Evolutionary conservation across 2,329 filamentous ascomycete genomes (phyloP).

Genomic region (Fusarium sp.): DNA sequence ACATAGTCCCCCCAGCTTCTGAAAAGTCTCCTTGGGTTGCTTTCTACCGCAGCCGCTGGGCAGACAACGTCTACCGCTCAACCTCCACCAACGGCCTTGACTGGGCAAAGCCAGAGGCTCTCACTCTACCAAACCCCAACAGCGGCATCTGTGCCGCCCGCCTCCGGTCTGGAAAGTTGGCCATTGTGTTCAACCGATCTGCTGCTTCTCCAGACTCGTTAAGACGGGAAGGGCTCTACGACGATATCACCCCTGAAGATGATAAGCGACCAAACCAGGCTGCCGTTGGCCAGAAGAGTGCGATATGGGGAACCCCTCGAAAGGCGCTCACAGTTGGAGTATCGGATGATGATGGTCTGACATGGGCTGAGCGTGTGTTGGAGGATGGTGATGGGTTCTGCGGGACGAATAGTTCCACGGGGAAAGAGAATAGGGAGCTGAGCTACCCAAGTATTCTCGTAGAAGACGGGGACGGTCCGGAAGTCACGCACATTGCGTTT

Average conservation of each 20-base stretch:
- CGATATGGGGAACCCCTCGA: conserved; percentile 57
- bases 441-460: conserved; percentile 57
- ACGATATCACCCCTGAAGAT: conserved; percentile 56
- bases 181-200: conserved; percentile 56
- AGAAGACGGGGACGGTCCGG: conserved; percentile 26
- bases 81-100: conserved; percentile 53
- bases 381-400: conserved; percentile 60
- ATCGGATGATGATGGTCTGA: conserved; percentile 50
- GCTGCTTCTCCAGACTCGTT: conserved; percentile 46
- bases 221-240: conserved; percentile 55
- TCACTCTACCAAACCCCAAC: conserved; percentile 56
- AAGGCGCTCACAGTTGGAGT: conserved; percentile 50
- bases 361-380: conserved; percentile 53
- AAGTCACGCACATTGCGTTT: conserved; percentile 52
- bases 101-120: conserved; percentile 52
- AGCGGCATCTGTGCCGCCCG: conserved; percentile 54
- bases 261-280: conserved; percentile 55
- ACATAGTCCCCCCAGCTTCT: conserved; percentile 48
- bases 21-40: conserved; percentile 47
- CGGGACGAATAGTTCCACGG: conserved; percentile 57
- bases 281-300: conserved; percentile 49
- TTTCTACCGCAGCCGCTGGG: conserved; percentile 58
- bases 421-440: conserved; percentile 56
- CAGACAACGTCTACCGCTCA: conserved; percentile 56
- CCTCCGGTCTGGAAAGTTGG: conserved; percentile 49